Evolutionary conservation across 2,329 filamentous ascomycete species (phyloP).

Genomic region (Orbilia javanica): DNA sequence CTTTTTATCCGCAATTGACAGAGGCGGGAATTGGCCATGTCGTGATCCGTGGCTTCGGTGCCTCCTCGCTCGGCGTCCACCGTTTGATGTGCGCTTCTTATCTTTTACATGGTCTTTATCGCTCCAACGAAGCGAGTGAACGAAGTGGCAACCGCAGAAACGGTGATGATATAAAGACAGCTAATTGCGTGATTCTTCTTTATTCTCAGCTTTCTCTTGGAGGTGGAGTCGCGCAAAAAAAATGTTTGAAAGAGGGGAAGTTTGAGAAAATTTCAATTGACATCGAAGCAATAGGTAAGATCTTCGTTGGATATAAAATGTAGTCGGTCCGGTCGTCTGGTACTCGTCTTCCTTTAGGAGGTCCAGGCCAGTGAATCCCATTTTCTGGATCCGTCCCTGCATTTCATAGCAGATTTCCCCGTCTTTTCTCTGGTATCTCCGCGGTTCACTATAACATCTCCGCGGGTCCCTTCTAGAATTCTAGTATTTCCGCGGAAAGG

Average conservation of each 20-base stretch:
- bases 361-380: constrained; percentile 39
- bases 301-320: constrained; percentile 36
- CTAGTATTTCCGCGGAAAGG: constrained; percentile 11
- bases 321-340: constrained; percentile 16
- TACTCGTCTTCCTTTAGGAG: constrained; percentile 7
- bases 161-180: constrained; percentile 47
- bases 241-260: background rate
- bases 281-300: background rate
- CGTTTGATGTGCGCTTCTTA: constrained; percentile 20
- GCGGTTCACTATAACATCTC: constrained; percentile 21
- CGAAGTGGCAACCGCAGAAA: constrained; percentile 22
- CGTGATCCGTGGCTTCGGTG: constrained; percentile 41
- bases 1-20: constrained; percentile 12
- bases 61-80: constrained; percentile 5
- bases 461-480: constrained; percentile 1
- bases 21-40: constrained; percentile 27
- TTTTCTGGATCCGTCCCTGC: constrained; percentile 44
- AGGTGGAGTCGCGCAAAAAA: constrained; percentile 25
- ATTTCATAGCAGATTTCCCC: constrained; percentile 28
- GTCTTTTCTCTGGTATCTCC: constrained; percentile 31
- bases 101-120: constrained; percentile 22
- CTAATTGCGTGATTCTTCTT: constrained; percentile 47
- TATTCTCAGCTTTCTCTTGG: constrained; percentile 1
- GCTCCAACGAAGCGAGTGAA: background rate
- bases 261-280: background rate